Evolutionary conservation across 768 basidiomycete species (phyloP), one percentile per base, ranked within the genome.

Genomic region (Pleurotus sapidus): DNA sequence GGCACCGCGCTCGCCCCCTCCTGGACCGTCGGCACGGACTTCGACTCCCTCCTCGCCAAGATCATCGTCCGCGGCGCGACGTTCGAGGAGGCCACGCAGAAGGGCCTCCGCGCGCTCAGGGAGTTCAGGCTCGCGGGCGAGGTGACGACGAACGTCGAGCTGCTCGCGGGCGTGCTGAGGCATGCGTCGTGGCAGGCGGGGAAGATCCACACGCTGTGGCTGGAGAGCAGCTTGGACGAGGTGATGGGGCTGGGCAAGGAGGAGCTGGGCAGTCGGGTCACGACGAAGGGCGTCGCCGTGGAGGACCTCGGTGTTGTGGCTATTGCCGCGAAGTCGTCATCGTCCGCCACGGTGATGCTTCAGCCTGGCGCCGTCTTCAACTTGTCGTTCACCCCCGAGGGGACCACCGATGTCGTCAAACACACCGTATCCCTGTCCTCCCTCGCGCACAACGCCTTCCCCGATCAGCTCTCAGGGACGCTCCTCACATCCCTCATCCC

Each of bases 21-120:
- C 38, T 75, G 68, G 68, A 59, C 37, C 24, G 55, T 72, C 3
- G 67, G 89, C 75, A 89, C 92, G 20, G 90, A 93, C 66, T 95
- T 94, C 66, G 93, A 95, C 72, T 91, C 88, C 34, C 75, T 95
- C 59, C 79, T 95, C 25, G 93, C 94, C 64, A 95, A 95, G 73
- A 84, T 89, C 58, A 87, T 87, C 49, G 86, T 90, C 49, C 85
- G 81, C 43, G 93, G 89, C 34, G 82, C 84, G 3, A 88, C 89
- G 1, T 93, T 93, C 62, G 89, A 91, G 63, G 91, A 94, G 57
- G 86, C 88, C 38, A 84, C 91, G 46, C 77, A 89, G 63, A 93
- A 90, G 77, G 93, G 92, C 76, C 77, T 86, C 24, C 82, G 89
- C 59, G 91, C 93, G 5, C 73, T 95, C 17, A 84, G 86, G 47